Evolutionary conservation across 306 rosid genomes (phyloP).

Genomic region (Lablab purpureus): DNA sequence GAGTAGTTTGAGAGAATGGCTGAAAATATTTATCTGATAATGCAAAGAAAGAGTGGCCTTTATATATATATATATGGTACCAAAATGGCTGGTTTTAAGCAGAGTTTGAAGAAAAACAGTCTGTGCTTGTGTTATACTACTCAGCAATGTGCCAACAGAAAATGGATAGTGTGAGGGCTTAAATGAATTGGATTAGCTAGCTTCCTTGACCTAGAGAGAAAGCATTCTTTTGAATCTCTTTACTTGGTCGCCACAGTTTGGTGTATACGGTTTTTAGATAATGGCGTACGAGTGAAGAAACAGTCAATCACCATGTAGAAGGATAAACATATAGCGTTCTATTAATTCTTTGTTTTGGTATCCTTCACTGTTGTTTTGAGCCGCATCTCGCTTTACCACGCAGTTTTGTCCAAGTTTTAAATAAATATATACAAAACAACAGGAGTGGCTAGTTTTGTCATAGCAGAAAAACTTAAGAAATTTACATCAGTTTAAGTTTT

Average conservation of each 20-base stretch:
- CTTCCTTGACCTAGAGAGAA: slow-evolving; percentile 55
- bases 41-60: slow-evolving; percentile 31
- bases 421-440: not conserved
- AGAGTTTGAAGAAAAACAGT: slow-evolving; percentile 14
- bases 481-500: not conserved
- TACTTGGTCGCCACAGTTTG: slow-evolving; percentile 81
- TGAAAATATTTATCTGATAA: slow-evolving; percentile 23
- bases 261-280: slow-evolving; percentile 42
- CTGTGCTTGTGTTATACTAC: slow-evolving; percentile 35
- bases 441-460: not conserved
- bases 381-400: slow-evolving; percentile 17
- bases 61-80: slow-evolving; percentile 12
- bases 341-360: not conserved
- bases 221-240: slow-evolving; percentile 65
- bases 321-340: slow-evolving; percentile 3
- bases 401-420: not conserved
- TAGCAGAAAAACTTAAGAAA: not conserved
- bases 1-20: slow-evolving; percentile 36
- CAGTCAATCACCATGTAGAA: slow-evolving; percentile 11
- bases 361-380: slow-evolving; percentile 19
- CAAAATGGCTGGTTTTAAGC: slow-evolving; percentile 33
- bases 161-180: slow-evolving; percentile 37
- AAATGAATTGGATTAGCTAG: slow-evolving; percentile 45
- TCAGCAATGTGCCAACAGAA: slow-evolving; percentile 45
- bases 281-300: slow-evolving; percentile 56